Evolutionary conservation across 2,329 filamentous ascomycete species (phyloP).

Genomic region (Coleophoma cylindrospora): DNA sequence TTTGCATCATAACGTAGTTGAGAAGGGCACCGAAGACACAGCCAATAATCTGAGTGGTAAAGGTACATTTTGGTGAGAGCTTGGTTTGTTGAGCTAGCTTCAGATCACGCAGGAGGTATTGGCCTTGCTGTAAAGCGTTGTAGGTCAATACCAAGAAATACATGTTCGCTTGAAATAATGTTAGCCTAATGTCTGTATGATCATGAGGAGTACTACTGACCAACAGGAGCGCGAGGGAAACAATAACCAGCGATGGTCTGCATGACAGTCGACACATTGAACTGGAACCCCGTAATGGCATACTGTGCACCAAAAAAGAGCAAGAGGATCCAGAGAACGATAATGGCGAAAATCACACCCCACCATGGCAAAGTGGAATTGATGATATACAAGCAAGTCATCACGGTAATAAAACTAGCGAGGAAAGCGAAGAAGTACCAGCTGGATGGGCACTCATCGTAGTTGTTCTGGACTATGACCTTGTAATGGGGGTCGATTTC

Average conservation of each 20-base stretch:
- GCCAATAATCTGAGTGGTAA: slow-evolving; percentile 44
- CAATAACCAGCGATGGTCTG: slow-evolving; percentile 43
- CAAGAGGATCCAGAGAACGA: slow-evolving; percentile 18
- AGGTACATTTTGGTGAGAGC: slow-evolving; percentile 60
- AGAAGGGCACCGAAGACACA: slow-evolving; percentile 35
- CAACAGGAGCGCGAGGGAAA: slow-evolving; percentile 53
- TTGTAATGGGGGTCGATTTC: slow-evolving; percentile 36
- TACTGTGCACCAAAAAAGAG: slow-evolving; percentile 28
- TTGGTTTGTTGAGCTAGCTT: slow-evolving; percentile 49
- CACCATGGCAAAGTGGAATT: slow-evolving; percentile 50
- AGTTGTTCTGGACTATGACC: slow-evolving; percentile 34
- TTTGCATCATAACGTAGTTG: slow-evolving; percentile 37
- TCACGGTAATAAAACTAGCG: slow-evolving; percentile 38
- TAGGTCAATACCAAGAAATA: slow-evolving; percentile 29
- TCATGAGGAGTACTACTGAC: neutral
- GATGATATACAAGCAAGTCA: slow-evolving; percentile 47
- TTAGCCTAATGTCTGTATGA: neutral
- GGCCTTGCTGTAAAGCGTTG: slow-evolving; percentile 38
- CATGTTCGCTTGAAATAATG: slow-evolving; percentile 20
- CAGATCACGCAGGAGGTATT: slow-evolving; percentile 39
- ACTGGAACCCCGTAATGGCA: slow-evolving; percentile 41
- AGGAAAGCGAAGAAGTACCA: slow-evolving; percentile 47
- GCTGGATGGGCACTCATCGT: slow-evolving; percentile 49
- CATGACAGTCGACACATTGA: slow-evolving; percentile 39
- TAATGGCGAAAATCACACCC: slow-evolving; percentile 21